Evolutionary conservation across 2,329 filamentous ascomycete genomes (phyloP).

Genomic region (Elsinoe australis): DNA sequence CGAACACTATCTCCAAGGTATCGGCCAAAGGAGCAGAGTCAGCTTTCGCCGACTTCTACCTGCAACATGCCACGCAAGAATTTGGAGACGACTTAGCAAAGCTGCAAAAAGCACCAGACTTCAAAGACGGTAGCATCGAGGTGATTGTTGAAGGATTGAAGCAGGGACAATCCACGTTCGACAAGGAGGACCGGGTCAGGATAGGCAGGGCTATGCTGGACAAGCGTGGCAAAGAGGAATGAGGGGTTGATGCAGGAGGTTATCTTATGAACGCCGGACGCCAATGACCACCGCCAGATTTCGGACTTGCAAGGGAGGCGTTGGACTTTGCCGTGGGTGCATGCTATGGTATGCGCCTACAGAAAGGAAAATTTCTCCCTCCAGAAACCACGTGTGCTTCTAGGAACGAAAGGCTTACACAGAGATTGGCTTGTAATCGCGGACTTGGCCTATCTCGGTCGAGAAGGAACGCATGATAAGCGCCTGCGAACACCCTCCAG

Average conservation of each 20-base stretch:
- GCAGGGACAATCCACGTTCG: constrained; percentile 59
- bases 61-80: constrained; percentile 61
- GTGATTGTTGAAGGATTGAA: constrained; percentile 61
- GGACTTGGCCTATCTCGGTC: too few species aligned
- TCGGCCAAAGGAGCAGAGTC: constrained; percentile 23
- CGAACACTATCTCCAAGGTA: background rate
- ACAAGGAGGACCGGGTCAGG: constrained; percentile 44
- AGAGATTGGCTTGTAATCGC: too few species aligned
- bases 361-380: too few species aligned
- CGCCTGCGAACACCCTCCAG: background rate
- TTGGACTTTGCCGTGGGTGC: too few species aligned
- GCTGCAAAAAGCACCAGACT: constrained; percentile 61
- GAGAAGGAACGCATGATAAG: background rate
- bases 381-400: too few species aligned
- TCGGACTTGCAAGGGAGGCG: too few species aligned
- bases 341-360: too few species aligned
- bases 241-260: background rate
- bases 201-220: constrained; percentile 24
- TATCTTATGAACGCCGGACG: too few species aligned
- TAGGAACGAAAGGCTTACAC: too few species aligned
- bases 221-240: background rate
- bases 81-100: constrained; percentile 68
- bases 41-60: constrained; percentile 57
- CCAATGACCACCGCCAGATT: too few species aligned
- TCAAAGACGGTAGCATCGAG: constrained; percentile 55